Base-by-base conservation (phyloP, 176 grass and related monocot species). In the Chloris gayana region DNA sequence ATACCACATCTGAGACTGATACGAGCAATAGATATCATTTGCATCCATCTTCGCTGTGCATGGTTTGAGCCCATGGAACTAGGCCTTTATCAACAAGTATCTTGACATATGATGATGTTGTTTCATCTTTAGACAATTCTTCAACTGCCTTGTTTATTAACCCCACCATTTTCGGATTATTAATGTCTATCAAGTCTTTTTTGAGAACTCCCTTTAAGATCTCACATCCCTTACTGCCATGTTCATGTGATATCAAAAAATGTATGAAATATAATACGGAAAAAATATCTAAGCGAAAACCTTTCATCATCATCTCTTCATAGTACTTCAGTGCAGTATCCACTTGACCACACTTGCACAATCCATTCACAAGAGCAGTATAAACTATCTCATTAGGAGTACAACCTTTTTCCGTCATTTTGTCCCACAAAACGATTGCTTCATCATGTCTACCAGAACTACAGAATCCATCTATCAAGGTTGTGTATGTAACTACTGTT, bases 401-500 rank as follows among this genome's bases (percentile, higher is more conserved):
- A 83, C 90, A 84, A 25, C 85, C 84, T n/a, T 81, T 92, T 72
- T 87, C 73, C 41, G 27, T 81, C 95, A 98, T 92, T 86, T 92
- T 87, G 72, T 72, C 35, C 90, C 90, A 98, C 41, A 89, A 69
- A 80, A 41, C 25, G 53, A 93, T 64, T 33, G 90, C 95, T 45
- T 90, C 90, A 37, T 89, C 83, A 38, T 80, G 58, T 81, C 74
- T 92, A 66, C 88, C 83, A 31, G 73, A 81, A 81, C 65, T 86
- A 45, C 78, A 92, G 44, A 94, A 85, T 44, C 92, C 95, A 87
- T 94, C 83, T 80, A 98, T 89, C 87, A 98, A 87, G 49, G 83
- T 91, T 85, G 95, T 93, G 67, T 98, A 94, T 56, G 92, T 98
- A 82, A 89, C 76, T 69, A 92, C 45, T 27, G 90, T 98, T n/a